Percentiles rank a stretch among this genome's conserved stretches.
phyloP scores from a whole-genome alignment of 2,329 filamentous ascomycete species.

The Coleophoma cylindrospora region DNA sequence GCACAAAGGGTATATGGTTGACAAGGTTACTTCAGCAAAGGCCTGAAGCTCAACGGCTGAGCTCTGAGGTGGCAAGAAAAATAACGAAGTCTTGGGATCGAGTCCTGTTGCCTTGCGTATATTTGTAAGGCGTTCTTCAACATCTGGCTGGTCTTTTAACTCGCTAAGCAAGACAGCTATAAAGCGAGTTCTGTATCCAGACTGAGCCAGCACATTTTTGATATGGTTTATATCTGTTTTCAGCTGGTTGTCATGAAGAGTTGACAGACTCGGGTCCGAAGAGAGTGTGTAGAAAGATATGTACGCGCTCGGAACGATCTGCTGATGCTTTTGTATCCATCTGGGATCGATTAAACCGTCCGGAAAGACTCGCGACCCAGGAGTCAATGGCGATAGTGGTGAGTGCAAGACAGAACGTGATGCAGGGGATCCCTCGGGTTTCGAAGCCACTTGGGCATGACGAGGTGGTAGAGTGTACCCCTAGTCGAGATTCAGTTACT shows the following conservation, averaged over 20 bases:
- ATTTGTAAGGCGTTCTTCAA: constrained; percentile 72
- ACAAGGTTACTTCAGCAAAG: constrained; percentile 69
- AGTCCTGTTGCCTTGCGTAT: constrained; percentile 76
- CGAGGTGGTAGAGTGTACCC: constrained; percentile 49
- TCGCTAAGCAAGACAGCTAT: constrained; percentile 75
- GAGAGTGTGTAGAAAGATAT: constrained; percentile 77
- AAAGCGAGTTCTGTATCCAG: constrained; percentile 73
- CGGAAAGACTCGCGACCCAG: constrained; percentile 76
- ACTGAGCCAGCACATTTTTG: constrained; percentile 60
- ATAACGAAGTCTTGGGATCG: constrained; percentile 74
- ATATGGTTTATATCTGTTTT: constrained; percentile 81
- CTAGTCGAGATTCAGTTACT: constrained; percentile 30
- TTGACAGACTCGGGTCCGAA: constrained; percentile 67
- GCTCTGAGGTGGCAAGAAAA: constrained; percentile 73
- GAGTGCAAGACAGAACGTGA: constrained; percentile 69
- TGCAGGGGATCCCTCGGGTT: constrained; percentile 26
- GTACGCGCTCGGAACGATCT: constrained; percentile 73
- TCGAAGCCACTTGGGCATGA: constrained; percentile 46
- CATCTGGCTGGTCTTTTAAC: constrained; percentile 48
- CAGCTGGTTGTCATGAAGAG: constrained; percentile 78
- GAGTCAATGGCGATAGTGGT: constrained; percentile 84
- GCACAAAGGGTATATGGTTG: constrained; percentile 66
- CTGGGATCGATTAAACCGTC: constrained; percentile 78
- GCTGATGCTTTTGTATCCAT: constrained; percentile 89
- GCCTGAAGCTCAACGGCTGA: constrained; percentile 66